These are phyloP conservation scores for Extremus antarcticus DNA, from an alignment of 495 filamentous ascomycete species.

Conservation along the genomic window DNA sequence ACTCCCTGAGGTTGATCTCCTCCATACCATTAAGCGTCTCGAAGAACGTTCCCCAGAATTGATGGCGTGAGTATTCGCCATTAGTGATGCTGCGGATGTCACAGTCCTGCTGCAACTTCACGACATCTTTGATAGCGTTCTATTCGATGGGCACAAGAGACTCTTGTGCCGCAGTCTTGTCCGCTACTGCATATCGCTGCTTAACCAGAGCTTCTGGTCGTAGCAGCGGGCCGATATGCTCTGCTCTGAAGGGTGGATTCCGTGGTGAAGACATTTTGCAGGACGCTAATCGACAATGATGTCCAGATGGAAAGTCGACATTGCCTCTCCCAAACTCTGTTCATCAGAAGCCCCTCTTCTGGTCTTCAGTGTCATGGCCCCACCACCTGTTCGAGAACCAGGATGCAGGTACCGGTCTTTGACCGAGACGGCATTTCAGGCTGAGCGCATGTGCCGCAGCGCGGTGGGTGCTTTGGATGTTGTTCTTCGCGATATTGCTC, in stretches of 20 bases:
- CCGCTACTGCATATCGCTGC: slow-evolving; percentile 28
- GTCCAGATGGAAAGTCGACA: background rate
- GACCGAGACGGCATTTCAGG: background rate
- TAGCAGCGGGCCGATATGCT: slow-evolving; percentile 29
- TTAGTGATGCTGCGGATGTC: slow-evolving; percentile 26
- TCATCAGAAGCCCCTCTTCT: background rate
- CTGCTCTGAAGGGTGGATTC: slow-evolving; percentile 27
- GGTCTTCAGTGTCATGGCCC: background rate
- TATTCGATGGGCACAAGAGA: slow-evolving; percentile 24
- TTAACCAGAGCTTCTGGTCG: slow-evolving; percentile 28
- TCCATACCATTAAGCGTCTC: slow-evolving; percentile 28
- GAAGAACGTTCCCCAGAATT: slow-evolving; percentile 26
- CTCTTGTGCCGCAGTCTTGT: slow-evolving; percentile 14
- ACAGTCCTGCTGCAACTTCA: slow-evolving; percentile 28
- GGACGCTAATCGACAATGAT: background rate
- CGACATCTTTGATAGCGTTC: slow-evolving; percentile 26
- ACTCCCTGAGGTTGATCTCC: slow-evolving; percentile 24
- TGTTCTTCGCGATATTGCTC: too few species aligned
- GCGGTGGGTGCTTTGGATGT: too few species aligned
- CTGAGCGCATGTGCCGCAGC: too few species aligned
- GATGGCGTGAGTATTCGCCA: slow-evolving; percentile 25
- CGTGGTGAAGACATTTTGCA: slow-evolving; percentile 21
- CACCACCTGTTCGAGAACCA: too few species aligned
- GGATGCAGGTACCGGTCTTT: background rate
- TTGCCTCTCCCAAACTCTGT: background rate